Evolutionary conservation across 2,329 filamentous ascomycete genomes (phyloP).

Genomic region (Emmonsiellopsis sp.): DNA sequence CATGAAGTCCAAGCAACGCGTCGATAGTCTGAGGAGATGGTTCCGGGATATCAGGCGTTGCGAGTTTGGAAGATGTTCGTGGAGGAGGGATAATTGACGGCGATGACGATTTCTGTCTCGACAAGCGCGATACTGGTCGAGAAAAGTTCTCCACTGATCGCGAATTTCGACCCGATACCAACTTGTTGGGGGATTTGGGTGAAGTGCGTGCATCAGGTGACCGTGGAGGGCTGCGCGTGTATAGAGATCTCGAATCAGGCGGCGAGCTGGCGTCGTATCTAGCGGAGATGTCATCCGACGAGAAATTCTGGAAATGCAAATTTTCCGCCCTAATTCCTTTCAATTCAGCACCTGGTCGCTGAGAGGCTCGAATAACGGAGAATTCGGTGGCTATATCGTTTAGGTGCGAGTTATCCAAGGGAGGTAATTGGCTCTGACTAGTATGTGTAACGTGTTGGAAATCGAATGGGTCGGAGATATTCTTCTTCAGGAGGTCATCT

Average conservation of each 20-base stretch:
- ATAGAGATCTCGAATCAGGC: conserved; percentile 9
- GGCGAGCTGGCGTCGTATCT: conserved; percentile 3
- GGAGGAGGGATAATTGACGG: conserved; percentile 33
- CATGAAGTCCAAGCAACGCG: conserved; percentile 28
- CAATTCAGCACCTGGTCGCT: conserved; percentile 40
- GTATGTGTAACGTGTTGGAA: conserved; percentile 58
- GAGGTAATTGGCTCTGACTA: conserved; percentile 45
- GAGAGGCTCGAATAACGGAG: conserved; percentile 44
- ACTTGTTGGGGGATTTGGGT: conserved; percentile 17
- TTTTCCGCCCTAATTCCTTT: conserved; percentile 46
- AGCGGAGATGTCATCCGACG: conserved; percentile 21
- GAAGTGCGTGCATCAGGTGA: conserved; percentile 24
- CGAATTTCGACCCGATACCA: conserved; percentile 23
- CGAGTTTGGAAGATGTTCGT: conserved; percentile 26
- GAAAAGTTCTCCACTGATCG: conserved; percentile 47
- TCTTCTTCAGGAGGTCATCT: conserved; percentile 37
- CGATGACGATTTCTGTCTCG: conserved; percentile 28
- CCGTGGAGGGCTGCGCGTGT: conserved; percentile 17
- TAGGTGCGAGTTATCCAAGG: conserved; percentile 42
- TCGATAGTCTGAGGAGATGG: conserved; percentile 32
- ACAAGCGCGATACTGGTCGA: conserved; percentile 36
- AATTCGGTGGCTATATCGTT: conserved; percentile 46
- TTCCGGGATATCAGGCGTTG: conserved; percentile 23
- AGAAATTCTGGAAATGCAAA: conserved; percentile 31
- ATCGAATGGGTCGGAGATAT: conserved; percentile 55